A percentile compares a stretch with the other conserved stretches of the same genome.
Evolutionary conservation across 306 rosid species (phyloP).

Genomic region (Cajanus cajan): DNA sequence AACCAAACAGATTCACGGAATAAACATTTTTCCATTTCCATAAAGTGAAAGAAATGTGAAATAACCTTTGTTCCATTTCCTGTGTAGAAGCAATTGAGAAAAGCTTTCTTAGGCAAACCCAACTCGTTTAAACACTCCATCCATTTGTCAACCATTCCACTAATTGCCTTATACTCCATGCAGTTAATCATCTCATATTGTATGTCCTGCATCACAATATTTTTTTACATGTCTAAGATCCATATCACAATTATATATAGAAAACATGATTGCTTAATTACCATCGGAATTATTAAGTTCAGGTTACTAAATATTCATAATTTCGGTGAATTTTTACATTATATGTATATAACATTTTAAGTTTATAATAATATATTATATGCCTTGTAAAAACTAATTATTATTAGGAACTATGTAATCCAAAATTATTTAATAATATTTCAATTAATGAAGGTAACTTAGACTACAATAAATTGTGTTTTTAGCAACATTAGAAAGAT

Average conservation of each 20-base stretch:
- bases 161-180: constrained; percentile 54
- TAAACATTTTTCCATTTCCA: not conserved
- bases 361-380: too few species aligned
- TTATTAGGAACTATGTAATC: too few species aligned
- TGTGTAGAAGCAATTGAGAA: constrained; percentile 38
- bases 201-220: constrained; percentile 47
- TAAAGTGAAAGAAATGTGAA: constrained; percentile 7
- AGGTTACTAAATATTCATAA: too few species aligned
- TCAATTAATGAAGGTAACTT: too few species aligned
- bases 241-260: not conserved
- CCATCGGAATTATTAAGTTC: too few species aligned
- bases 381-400: too few species aligned
- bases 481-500: too few species aligned
- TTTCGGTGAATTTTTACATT: too few species aligned
- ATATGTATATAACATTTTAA: too few species aligned
- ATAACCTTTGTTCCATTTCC: constrained; percentile 57
- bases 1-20: not conserved
- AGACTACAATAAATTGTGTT: too few species aligned
- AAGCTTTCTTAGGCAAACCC: constrained; percentile 42
- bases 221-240: not conserved
- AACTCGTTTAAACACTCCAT: constrained; percentile 40
- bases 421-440: too few species aligned
- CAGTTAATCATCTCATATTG: constrained; percentile 54
- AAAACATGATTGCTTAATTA: not conserved
- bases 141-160: constrained; percentile 50